Base-by-base conservation (phyloP, 306 rosid species). In the Prunus mume region DNA sequence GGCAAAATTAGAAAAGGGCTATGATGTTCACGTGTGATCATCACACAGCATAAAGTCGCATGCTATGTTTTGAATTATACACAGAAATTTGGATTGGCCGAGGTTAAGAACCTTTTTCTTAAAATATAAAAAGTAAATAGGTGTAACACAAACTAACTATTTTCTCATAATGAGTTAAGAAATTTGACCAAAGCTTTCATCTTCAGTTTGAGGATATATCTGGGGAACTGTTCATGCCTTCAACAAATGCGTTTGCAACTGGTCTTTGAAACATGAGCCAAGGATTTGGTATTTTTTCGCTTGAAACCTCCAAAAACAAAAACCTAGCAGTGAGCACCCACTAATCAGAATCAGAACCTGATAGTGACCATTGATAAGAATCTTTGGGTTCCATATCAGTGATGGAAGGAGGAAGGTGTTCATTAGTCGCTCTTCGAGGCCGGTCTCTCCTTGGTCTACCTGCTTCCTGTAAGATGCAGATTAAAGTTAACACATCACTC, bases 311-410 rank as follows among this genome's bases (percentile, higher is more conserved):
- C 28, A 18, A 30, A 54, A 24, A n/a, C 28, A 18, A 30, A 54
- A 24, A n/a, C 12, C 13, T 12, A 24, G 60, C 65, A 5, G 32
- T 17, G 24, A 25, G 71, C 69, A 67, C 55, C 82, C 51, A 74
- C 86, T 91, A 85, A n/a, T 90, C 91, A 1, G 97, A 88, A 15
- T 95, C 93, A 43, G 99, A 95, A 78, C 84, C 92, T 18, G 89
- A 79, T 30, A 85, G 78, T 30, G 83, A 85, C 85, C 87, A 64
- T 80, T 95, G 93, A 81, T 64, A 86, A 65, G 98, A 93, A 80
- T 87, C 74, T 19, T 80, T 51, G 14, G 97, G 98, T 28, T 87
- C 98, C 1, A 18, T 25, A 71, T 95, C 97, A 15, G 96, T 89
- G 63, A 94, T 72, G 55, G 95, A 87, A 65, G 93, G 78, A n/a